Percentiles rank a stretch among this genome's conserved stretches.
phyloP scores from a whole-genome alignment of 495 filamentous ascomycete genomes.

The Tirmania nivea region DNA sequence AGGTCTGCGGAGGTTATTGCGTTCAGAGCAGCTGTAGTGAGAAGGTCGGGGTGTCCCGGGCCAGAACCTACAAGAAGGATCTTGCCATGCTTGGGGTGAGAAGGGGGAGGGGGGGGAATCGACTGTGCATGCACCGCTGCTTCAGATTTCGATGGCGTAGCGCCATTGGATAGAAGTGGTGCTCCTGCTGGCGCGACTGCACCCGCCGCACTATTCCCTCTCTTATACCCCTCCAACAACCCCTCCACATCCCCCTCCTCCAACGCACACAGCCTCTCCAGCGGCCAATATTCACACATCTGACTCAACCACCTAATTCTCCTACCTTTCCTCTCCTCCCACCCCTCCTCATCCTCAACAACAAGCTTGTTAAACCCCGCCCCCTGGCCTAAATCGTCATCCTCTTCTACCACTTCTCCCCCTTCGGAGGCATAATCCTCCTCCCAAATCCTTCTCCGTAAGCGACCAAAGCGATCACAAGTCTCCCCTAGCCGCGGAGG shows the following conservation, averaged over 20 bases:
- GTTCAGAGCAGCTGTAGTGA: constrained; percentile 72
- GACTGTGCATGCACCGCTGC: not conserved
- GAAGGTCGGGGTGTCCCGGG: constrained; percentile 74
- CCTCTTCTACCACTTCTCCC: constrained; percentile 42
- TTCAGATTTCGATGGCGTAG: constrained; percentile 1
- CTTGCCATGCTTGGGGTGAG: constrained; percentile 26
- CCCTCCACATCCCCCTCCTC: constrained; percentile 54
- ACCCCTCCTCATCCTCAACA: constrained; percentile 36
- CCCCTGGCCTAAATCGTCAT: constrained; percentile 67
- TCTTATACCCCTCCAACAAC: constrained; percentile 45
- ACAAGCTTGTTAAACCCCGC: constrained; percentile 70
- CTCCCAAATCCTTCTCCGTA: constrained; percentile 55
- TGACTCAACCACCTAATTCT: constrained; percentile 85
- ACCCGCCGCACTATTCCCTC: not conserved
- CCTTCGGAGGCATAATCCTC: constrained; percentile 37
- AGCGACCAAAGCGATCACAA: constrained; percentile 54
- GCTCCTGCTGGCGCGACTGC: not conserved
- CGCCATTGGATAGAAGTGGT: constrained; percentile 1
- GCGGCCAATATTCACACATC: constrained; percentile 97
- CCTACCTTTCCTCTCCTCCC: constrained; percentile 52
- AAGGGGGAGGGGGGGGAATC: not conserved
- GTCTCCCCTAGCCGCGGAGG: constrained; percentile 66
- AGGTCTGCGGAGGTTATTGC: constrained; percentile 70
- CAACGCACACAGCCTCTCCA: constrained; percentile 56
- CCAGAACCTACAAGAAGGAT: constrained; percentile 87